Evolutionary conservation across 2,329 filamentous ascomycete species (phyloP).

Genomic region (Amauroascus niger): DNA sequence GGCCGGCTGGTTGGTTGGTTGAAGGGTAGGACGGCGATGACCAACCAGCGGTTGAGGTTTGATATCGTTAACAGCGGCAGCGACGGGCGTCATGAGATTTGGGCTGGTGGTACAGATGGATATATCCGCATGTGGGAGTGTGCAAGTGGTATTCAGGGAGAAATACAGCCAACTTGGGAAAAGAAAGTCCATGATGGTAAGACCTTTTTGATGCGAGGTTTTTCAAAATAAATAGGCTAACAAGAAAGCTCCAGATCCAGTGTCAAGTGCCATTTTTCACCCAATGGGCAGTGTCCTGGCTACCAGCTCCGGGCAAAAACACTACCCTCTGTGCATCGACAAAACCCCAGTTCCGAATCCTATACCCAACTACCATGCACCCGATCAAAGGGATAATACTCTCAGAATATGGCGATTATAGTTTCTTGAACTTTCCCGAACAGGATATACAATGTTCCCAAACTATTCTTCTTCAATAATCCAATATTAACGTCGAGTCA

Average conservation of each 20-base stretch:
- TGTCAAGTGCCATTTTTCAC: slow-evolving; percentile 41
- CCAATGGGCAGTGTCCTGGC: slow-evolving; percentile 40
- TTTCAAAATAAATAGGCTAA: slow-evolving; percentile 16
- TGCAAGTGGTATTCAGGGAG: slow-evolving; percentile 34
- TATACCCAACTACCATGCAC: not conserved
- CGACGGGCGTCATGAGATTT: slow-evolving; percentile 43
- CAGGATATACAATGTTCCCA: not conserved
- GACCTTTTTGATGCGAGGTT: slow-evolving; percentile 7
- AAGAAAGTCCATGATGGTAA: slow-evolving; percentile 40
- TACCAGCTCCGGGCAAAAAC: slow-evolving; percentile 42
- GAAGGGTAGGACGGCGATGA: slow-evolving; percentile 36
- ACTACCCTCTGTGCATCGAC: slow-evolving; percentile 18
- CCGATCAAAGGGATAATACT: slow-evolving; percentile 25
- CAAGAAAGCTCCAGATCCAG: slow-evolving; percentile 30
- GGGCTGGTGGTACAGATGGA: slow-evolving; percentile 52
- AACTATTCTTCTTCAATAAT: too few species aligned
- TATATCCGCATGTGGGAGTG: slow-evolving; percentile 43
- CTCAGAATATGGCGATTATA: slow-evolving; percentile 33
- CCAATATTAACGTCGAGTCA: too few species aligned
- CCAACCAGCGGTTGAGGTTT: slow-evolving; percentile 49
- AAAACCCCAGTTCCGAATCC: not conserved
- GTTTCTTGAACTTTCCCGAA: not conserved
- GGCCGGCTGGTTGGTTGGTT: slow-evolving; percentile 44
- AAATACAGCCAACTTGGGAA: slow-evolving; percentile 35
- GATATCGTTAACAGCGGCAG: slow-evolving; percentile 38